Percentiles rank a stretch among this genome's conserved stretches.
These are phyloP conservation scores for Boletus pseudo-olivaceus DNA, from an alignment of 768 basidiomycete species.

Conservation along the genomic window DNA sequence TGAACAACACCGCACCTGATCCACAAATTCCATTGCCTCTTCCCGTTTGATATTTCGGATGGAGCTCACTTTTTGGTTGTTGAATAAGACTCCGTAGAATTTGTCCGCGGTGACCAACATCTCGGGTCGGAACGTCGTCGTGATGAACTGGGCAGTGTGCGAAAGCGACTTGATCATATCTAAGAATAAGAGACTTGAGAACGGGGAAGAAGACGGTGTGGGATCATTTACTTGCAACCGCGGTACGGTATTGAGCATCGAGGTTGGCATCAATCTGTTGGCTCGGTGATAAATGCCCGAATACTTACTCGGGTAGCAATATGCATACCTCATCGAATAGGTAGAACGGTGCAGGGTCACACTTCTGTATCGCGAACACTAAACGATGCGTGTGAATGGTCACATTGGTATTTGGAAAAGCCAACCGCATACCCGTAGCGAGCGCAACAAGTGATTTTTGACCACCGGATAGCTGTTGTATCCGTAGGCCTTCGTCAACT, in stretches of 20 bases:
- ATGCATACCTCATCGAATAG: slow-evolving; percentile 85
- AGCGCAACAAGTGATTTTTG: slow-evolving; percentile 97
- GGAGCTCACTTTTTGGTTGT: slow-evolving; percentile 91
- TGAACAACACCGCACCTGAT: slow-evolving; percentile 52
- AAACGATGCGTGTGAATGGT: slow-evolving; percentile 2
- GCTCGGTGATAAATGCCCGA: neutral
- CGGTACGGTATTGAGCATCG: slow-evolving; percentile 95
- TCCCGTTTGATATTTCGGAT: slow-evolving; percentile 85
- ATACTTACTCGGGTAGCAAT: neutral
- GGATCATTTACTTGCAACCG: slow-evolving; percentile 75
- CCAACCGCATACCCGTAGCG: slow-evolving; percentile 62
- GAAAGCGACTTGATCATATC: slow-evolving; percentile 91
- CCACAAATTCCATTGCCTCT: slow-evolving; percentile 93
- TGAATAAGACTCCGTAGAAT: slow-evolving; percentile 96
- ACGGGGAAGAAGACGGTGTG: slow-evolving; percentile 35
- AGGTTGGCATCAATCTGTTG: slow-evolving; percentile 91
- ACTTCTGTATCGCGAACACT: slow-evolving; percentile 99
- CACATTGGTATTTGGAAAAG: neutral
- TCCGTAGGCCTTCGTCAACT: slow-evolving; percentile 91
- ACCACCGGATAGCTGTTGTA: slow-evolving; percentile 95
- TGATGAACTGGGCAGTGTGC: slow-evolving; percentile 90
- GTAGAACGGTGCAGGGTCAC: slow-evolving; percentile 98
- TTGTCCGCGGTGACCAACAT: slow-evolving; percentile 95
- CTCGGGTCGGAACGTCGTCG: slow-evolving; percentile 96
- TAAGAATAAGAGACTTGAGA: slow-evolving; percentile 1